These are phyloP conservation scores for Metschnikowia picachoensis DNA, from an alignment of 805 yeast species.

Conservation along the genomic window DNA sequence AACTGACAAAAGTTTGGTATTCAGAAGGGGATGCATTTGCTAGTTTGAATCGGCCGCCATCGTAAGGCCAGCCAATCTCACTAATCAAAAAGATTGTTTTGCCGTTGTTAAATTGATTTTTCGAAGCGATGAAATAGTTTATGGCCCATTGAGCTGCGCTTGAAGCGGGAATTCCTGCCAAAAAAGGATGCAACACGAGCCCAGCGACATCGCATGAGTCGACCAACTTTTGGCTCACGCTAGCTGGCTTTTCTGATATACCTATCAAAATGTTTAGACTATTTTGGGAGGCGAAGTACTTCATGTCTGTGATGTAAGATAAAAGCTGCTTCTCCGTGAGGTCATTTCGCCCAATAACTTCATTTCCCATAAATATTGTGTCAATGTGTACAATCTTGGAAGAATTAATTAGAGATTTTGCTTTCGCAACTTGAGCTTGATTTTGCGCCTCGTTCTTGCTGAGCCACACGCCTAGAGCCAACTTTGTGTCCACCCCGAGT, in stretches of 20 bases:
- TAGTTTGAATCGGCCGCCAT: slow-evolving; percentile 47
- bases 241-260: slow-evolving; percentile 56
- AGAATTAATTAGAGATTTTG: slow-evolving; percentile 38
- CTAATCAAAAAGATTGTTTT: slow-evolving; percentile 43
- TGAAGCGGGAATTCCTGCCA: slow-evolving; percentile 50
- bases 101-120: slow-evolving; percentile 19
- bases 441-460: slow-evolving; percentile 45
- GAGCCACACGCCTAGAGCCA: slow-evolving; percentile 64
- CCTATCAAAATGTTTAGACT: slow-evolving; percentile 51
- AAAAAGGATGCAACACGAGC: slow-evolving; percentile 65
- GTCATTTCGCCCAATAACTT: slow-evolving; percentile 55
- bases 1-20: slow-evolving; percentile 45
- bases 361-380: slow-evolving; percentile 57
- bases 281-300: slow-evolving; percentile 30
- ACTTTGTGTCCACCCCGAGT: slow-evolving; percentile 49
- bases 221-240: slow-evolving; percentile 37
- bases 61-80: slow-evolving; percentile 72
- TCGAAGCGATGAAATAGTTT: slow-evolving; percentile 40
- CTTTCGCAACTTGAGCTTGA: slow-evolving; percentile 40
- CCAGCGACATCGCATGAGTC: slow-evolving; percentile 53
- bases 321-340: slow-evolving; percentile 35
- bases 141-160: slow-evolving; percentile 47
- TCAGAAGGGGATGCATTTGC: slow-evolving; percentile 46
- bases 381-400: slow-evolving; percentile 47
- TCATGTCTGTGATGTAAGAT: slow-evolving; percentile 40